Evolutionary conservation across 106 monocot species (phyloP).

Genomic region (Dendrobium nobile): DNA sequence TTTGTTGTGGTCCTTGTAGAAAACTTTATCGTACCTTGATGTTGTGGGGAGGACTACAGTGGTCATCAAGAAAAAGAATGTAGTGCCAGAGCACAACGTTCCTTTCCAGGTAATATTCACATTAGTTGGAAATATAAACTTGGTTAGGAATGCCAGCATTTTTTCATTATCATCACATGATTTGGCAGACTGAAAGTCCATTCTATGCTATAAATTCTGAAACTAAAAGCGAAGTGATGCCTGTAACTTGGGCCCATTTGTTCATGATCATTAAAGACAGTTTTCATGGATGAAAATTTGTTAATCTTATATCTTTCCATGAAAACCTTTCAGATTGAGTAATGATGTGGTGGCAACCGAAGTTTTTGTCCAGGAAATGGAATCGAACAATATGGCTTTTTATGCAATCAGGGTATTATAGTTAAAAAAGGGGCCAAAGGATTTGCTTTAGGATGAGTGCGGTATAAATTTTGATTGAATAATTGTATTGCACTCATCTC

Average conservation of each 20-base stretch:
- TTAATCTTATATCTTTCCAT: too few relatives aligned
- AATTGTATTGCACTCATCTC: not conserved
- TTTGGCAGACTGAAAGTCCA: not conserved
- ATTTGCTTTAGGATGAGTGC: too few relatives aligned
- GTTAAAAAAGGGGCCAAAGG: too few relatives aligned
- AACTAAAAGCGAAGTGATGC: not conserved
- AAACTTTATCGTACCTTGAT: conserved; percentile 74
- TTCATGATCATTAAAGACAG: too few relatives aligned
- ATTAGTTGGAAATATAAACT: not conserved
- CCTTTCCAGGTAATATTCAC: conserved; percentile 52
- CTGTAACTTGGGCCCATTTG: too few relatives aligned
- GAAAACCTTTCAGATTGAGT: too few relatives aligned
- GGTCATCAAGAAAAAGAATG: conserved; percentile 62
- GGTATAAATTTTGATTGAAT: not conserved
- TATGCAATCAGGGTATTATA: too few relatives aligned
- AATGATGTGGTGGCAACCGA: too few relatives aligned
- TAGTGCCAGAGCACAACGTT: conserved; percentile 59
- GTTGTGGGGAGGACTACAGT: conserved; percentile 68
- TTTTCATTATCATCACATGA: not conserved
- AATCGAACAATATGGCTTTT: too few relatives aligned
- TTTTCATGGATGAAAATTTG: too few relatives aligned
- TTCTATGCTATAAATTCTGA: not conserved
- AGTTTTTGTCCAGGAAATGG: too few relatives aligned
- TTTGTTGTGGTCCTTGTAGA: conserved; percentile 29
- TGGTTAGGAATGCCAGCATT: not conserved